Base-by-base conservation (phyloP, 2,329 filamentous ascomycete species). In the Raffaelea ambrosiae region DNA sequence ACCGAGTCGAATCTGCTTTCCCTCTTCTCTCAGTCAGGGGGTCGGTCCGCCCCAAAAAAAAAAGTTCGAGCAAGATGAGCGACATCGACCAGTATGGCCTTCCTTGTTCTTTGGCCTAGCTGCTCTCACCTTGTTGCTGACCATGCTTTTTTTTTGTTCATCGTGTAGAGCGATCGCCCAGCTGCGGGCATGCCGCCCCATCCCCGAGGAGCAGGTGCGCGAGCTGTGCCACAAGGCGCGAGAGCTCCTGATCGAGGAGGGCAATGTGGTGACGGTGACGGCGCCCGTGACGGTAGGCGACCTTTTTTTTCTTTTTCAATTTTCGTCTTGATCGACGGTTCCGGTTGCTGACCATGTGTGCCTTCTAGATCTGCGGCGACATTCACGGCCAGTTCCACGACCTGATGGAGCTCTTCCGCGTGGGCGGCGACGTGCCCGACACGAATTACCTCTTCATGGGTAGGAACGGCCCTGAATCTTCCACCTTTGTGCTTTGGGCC, bases 371-470 rank as follows among this genome's bases (percentile, higher is more conserved):
- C 77, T 96, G 91, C 62, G 91, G 91, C 59, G 91, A 96, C 63
- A 96, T 97, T 49, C 91, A 97, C 62, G 90, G 90, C 56, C 90
- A 96, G 65, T 96, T 96, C 62, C 90, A 96, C 61, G 90, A 96
- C 63, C 69, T 96, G 59, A 96, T 96, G 91, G 91, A 96, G 66
- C 79, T 96, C 5, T 96, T 96, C 63, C 81, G 89, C 46, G 90
- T 96, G 4, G 90, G 90, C 52, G 90, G 90, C 54, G 88, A 95
- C 63, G 88, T 94, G 4, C 90, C 90, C 38, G 91, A 96, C 61
- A 96, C 90, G 29, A 95, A 95, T 62, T 96, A 96, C 66, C 79
- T 96, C 3, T 96, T 96, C 69, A 95, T 96, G 88, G 90, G 84
- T 87, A 73, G 41, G 67, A 8, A 23, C 9, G 18, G 16, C 13